These are phyloP conservation scores for Endogone sp. DNA, from an alignment of 192 early-diverging fungal genomes.

Conservation along the genomic window DNA sequence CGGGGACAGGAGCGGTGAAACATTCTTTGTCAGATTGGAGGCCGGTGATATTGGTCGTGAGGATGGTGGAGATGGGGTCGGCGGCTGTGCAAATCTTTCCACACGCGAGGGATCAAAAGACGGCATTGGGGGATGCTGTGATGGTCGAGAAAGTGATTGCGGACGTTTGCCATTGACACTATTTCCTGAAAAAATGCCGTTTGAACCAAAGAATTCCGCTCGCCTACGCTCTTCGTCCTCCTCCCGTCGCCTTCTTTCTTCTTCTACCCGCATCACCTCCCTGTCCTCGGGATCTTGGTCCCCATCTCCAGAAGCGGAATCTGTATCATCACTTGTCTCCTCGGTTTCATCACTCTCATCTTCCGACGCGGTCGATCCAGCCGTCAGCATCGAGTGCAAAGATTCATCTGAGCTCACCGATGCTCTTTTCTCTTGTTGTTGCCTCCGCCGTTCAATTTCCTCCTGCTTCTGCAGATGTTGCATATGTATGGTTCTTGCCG, in stretches of 20 bases:
- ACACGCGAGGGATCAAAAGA: constrained; percentile 12
- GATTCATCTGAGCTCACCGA: not conserved
- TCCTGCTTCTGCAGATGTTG: constrained; percentile 6
- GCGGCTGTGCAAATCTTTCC: not conserved
- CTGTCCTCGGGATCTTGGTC: constrained; percentile 19
- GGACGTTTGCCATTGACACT: constrained; percentile 5
- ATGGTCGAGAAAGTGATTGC: constrained; percentile 6
- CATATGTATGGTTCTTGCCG: constrained; percentile 2
- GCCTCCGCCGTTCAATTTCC: constrained; percentile 4
- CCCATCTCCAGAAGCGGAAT: constrained; percentile 1
- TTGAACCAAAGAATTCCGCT: constrained; percentile 14
- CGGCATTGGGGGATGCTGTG: constrained; percentile 5
- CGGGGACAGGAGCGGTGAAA: not conserved
- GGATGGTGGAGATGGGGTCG: not conserved
- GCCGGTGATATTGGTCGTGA: not conserved
- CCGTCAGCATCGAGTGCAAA: not conserved
- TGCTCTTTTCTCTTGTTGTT: constrained; percentile 1
- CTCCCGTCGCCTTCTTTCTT: constrained; percentile 15
- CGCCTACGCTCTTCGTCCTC: constrained; percentile 28
- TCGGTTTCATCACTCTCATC: constrained; percentile 22
- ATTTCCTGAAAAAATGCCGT: not conserved
- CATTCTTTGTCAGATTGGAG: not conserved
- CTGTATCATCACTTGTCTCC: constrained; percentile 24
- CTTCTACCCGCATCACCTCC: constrained; percentile 7
- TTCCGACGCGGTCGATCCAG: not conserved